Evolutionary conservation across 768 basidiomycete species (phyloP).

Genomic region (Trametes coccinea): DNA sequence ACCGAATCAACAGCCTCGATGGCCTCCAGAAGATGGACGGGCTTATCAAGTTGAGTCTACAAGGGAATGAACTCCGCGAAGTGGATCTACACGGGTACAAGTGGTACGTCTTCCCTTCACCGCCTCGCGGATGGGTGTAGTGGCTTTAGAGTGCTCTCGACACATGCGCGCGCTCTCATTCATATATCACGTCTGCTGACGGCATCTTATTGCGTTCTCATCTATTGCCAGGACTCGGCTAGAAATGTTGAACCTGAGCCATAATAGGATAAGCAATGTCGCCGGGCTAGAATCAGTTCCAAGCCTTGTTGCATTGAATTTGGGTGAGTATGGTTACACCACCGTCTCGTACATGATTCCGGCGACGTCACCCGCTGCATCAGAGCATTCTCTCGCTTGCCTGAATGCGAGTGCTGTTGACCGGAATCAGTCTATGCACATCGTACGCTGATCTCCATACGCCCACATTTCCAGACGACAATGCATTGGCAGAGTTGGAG

Average conservation of each 20-base stretch:
- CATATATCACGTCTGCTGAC: slow-evolving; percentile 21
- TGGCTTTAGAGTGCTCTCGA: neutral
- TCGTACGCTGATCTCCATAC: slow-evolving; percentile 13
- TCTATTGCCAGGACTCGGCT: slow-evolving; percentile 45
- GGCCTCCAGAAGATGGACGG: slow-evolving; percentile 80
- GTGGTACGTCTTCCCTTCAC: slow-evolving; percentile 57
- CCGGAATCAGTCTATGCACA: neutral
- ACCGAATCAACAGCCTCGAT: slow-evolving; percentile 69
- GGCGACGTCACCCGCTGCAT: slow-evolving; percentile 15
- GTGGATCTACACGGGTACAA: slow-evolving; percentile 61
- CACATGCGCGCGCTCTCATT: slow-evolving; percentile 8
- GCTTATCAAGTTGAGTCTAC: slow-evolving; percentile 80
- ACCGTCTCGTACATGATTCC: neutral
- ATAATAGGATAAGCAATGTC: slow-evolving; percentile 66
- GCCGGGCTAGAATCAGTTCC: slow-evolving; percentile 60
- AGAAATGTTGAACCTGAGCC: slow-evolving; percentile 81
- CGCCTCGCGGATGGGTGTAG: neutral
- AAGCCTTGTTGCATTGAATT: slow-evolving; percentile 70
- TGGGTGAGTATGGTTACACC: slow-evolving; percentile 61
- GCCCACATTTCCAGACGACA: slow-evolving; percentile 56
- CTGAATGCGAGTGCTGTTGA: slow-evolving; percentile 10
- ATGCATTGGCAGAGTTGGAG: slow-evolving; percentile 58
- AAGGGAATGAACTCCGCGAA: slow-evolving; percentile 66
- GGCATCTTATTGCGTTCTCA: slow-evolving; percentile 13
- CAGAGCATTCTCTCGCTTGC: slow-evolving; percentile 2